phyloP scores from a whole-genome alignment of 2,329 filamentous ascomycete species.

The Ilyonectria destructans region DNA sequence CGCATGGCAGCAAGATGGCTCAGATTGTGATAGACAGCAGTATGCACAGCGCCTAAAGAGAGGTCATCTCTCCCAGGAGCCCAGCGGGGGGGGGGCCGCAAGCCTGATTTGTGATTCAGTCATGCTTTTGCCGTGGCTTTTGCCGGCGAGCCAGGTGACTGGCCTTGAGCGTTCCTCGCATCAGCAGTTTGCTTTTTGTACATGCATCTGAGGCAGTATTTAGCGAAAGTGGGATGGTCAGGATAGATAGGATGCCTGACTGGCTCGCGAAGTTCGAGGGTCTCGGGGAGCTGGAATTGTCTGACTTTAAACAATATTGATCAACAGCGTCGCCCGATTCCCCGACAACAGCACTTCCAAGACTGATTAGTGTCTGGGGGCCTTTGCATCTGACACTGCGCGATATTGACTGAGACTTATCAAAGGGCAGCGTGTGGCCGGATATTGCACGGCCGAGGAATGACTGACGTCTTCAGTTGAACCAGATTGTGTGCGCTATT shows the following conservation, averaged over 20 bases:
- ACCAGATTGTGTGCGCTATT: neutral
- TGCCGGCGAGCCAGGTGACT: conserved; percentile 14
- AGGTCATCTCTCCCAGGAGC: neutral
- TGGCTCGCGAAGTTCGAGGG: conserved; percentile 2
- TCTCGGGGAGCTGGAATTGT: conserved; percentile 34
- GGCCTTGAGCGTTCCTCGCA: conserved; percentile 3
- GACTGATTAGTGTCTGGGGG: neutral
- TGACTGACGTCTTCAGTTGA: neutral
- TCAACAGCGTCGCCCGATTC: conserved; percentile 20
- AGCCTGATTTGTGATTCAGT: conserved; percentile 20
- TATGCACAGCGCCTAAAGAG: conserved; percentile 7
- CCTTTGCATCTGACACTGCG: neutral
- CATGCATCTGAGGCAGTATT: conserved; percentile 4
- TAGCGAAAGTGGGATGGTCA: neutral
- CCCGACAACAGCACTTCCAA: conserved; percentile 29
- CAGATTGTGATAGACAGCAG: conserved; percentile 27
- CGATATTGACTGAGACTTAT: conserved; percentile 3
- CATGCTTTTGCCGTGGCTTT: conserved; percentile 7
- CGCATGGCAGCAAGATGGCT: conserved; percentile 25
- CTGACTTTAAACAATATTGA: conserved; percentile 25
- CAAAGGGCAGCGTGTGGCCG: neutral
- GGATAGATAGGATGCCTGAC: neutral
- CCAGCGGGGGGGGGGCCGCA: conserved; percentile 25
- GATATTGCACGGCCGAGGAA: conserved; percentile 22
- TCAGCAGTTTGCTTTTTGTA: conserved; percentile 23